Evolutionary conservation across 202 grass and related monocot species (phyloP).

Genomic region (Schoenoplectus triqueter): DNA sequence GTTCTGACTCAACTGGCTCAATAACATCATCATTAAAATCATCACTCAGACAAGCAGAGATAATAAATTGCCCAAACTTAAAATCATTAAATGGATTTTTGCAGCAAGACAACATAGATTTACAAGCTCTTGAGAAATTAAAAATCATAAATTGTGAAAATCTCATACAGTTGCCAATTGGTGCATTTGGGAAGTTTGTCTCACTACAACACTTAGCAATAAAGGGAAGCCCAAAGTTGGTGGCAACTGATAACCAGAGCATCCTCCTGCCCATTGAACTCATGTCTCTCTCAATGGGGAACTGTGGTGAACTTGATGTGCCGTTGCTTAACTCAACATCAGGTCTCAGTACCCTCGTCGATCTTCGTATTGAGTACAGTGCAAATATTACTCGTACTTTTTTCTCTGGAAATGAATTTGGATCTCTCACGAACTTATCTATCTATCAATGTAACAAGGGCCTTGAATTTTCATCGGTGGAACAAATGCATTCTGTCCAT

Average conservation of each 20-base stretch:
- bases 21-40: neutral
- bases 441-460: neutral
- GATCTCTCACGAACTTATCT: neutral
- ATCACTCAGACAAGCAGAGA: neutral
- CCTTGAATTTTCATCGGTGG: neutral
- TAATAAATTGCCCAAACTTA: neutral
- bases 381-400: neutral
- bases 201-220: neutral
- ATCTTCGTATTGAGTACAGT: neutral
- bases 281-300: neutral
- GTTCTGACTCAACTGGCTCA: neutral
- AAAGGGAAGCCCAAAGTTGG: neutral
- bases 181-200: neutral
- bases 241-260: neutral
- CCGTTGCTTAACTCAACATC: neutral
- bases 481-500: neutral
- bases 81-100: neutral
- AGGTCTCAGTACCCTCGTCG: neutral
- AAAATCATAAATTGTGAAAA: neutral
- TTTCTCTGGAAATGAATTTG: neutral
- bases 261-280: neutral
- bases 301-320: slow-evolving; percentile 10
- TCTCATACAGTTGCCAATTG: neutral
- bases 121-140: neutral
- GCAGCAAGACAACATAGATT: slow-evolving; percentile 7